Evolutionary conservation across 75 land plant species (phyloP).

Genomic region (Selaginella tamariscina): DNA sequence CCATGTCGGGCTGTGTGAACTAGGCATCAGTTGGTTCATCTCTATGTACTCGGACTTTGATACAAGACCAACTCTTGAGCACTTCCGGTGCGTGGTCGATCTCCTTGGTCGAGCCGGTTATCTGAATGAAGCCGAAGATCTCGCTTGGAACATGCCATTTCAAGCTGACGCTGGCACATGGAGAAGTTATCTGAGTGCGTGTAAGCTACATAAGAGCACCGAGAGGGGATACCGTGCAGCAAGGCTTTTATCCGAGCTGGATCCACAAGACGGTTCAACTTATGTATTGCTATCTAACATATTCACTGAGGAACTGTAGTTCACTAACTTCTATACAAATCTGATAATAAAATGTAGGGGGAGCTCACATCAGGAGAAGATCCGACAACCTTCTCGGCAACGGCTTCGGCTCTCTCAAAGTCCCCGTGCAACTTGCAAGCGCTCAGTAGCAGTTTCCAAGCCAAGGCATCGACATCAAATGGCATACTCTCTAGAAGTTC

Average conservation of each 20-base stretch:
- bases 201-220: neutral
- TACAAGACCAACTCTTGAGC: neutral
- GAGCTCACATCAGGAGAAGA: neutral
- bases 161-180: neutral
- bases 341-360: neutral
- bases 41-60: neutral
- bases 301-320: neutral
- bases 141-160: neutral
- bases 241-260: neutral
- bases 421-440: constrained; percentile 37
- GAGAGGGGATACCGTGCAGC: neutral
- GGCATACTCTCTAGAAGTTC: neutral
- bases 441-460: constrained; percentile 31
- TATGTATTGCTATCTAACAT: neutral
- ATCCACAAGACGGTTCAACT: neutral
- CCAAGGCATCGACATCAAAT: constrained; percentile 9
- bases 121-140: neutral
- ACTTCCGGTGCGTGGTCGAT: neutral
- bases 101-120: neutral
- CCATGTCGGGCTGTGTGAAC: neutral
- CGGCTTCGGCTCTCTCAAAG: neutral
- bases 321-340: neutral
- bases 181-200: neutral
- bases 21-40: neutral
- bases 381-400: neutral